Evolutionary conservation across 352 stramenopile species (phyloP), one percentile per base, ranked within the genome.

Genomic region (Phytopythium kandeliae): DNA sequence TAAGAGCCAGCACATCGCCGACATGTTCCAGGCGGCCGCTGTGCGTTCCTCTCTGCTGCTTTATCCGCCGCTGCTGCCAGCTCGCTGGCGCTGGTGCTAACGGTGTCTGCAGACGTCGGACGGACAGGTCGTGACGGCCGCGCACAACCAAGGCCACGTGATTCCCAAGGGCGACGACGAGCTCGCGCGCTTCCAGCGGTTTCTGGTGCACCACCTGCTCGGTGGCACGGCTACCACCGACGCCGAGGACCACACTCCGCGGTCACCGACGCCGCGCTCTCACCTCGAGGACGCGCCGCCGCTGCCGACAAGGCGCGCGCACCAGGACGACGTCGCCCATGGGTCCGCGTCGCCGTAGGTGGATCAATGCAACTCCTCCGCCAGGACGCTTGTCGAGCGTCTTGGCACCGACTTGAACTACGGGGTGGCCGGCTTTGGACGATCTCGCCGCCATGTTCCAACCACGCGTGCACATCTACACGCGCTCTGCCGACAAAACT

Each of bases 61-160:
- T n/a, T n/a, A n/a, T 31, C 28, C 9, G 9, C 28, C 28, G 28
- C 4, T 69, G 25, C 15, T 38, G 1, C 19, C 13, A 25, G 13
- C 47, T 26, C 35, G 1, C 43, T 15, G 15, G 17, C 11, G 26
- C 9, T 31, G 4, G 16, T 24, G 26, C 9, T 21, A n/a, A 15
- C 26, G 22, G 19, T 56, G 19, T 57, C 41, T 35, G 5, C 54
- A 76, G 64, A 76, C 54, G n/a, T 26, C 54, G 24, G 53, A 79
- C 16, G 60, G 71, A 28, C 62, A 70, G 48, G 74, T 91, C 46
- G 30, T 74, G 31, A 89, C 71, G 12, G 76, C 69, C 17, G 67
- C 82, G 26, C 82, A 93, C 64, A 69, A 58, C 48, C 78, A 91
- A 60, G 82, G 82, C 46, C 82, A 93, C 49, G 78, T 93, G 44